A percentile compares a stretch with the other conserved stretches of the same genome.
Conservation (phyloP, 2,329 filamentous ascomycete genomes). For the Beauveria medogensis region DNA sequence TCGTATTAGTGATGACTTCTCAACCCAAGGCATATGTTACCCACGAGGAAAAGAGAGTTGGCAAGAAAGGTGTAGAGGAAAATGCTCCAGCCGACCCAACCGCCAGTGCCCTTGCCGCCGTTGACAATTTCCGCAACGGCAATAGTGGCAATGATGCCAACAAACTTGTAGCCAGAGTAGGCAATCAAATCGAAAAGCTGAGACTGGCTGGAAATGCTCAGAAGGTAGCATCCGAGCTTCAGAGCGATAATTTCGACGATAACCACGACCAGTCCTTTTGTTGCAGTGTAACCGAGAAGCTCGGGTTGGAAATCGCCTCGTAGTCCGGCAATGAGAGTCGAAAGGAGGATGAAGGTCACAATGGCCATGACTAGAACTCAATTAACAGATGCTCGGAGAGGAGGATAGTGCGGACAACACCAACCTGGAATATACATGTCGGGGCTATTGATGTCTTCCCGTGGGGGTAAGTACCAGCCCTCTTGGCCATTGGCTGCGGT, state of each 20-base stretch:
- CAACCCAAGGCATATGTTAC: conserved; percentile 21
- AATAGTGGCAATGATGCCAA: conserved; percentile 88
- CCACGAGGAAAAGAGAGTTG: conserved; percentile 89
- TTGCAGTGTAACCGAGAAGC: conserved; percentile 81
- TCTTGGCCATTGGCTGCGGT: conserved; percentile 62
- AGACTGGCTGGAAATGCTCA: conserved; percentile 88
- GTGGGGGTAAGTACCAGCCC: conserved; percentile 77
- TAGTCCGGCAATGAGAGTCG: conserved; percentile 81
- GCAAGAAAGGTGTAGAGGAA: conserved; percentile 90
- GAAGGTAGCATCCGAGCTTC: conserved; percentile 85
- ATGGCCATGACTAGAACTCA: conserved; percentile 74
- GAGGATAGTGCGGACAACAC: conserved; percentile 11
- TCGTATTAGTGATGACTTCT: not conserved
- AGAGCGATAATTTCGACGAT: conserved; percentile 81
- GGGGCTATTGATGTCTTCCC: conserved; percentile 93
- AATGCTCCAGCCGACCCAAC: conserved; percentile 80
- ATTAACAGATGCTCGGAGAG: not conserved
- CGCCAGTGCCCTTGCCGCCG: conserved; percentile 71
- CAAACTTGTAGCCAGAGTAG: conserved; percentile 98
- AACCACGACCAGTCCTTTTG: conserved; percentile 74
- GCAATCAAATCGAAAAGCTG: conserved; percentile 91
- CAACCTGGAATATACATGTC: conserved; percentile 92
- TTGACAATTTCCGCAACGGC: conserved; percentile 70
- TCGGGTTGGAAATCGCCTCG: conserved; percentile 91
- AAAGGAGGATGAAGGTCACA: conserved; percentile 93